Base-by-base conservation (phyloP, 352 stramenopile species). In the Saprolegnia parasitica region DNA sequence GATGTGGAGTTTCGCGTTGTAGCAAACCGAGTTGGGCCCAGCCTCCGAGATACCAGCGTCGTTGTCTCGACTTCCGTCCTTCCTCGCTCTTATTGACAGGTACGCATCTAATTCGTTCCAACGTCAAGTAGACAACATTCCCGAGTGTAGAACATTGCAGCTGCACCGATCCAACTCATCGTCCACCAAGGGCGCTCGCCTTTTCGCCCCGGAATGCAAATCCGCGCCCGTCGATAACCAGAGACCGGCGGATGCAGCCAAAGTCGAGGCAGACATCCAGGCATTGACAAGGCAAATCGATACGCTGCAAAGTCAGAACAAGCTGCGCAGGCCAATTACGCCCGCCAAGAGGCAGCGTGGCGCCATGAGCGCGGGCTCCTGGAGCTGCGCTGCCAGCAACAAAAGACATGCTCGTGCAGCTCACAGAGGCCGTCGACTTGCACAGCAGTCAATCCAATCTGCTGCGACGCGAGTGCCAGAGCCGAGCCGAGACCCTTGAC, bases 21-120 rank as follows among this genome's bases (percentile, higher is more conserved):
- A 66, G 58, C 52, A 55, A n/a, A 55, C 39, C 20, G 5, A 20
- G 26, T 39, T 40, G 58, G 15, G 4, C 8, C 24, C 52, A 8
- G 24, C 5, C 11, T 39, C 58, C 16, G 58, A 66, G 20, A 13
- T 45, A 5, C 37, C 3, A 5, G 18, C 32, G 32, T 55, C 58
- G 21, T 39, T 66, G 21, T 66, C 58, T 20, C 58, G 58, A 5
- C 24, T 66, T 20, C 58, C 58, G 5, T 55, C 58, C 5, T 66
- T 66, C 26, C 32, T 66, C 20, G 58, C 58, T 16, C 4, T 66
- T n/a, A 55, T 66, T 16, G 58, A 66, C 21, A 5, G 58, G 58
- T 66, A 13, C 15, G 39, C 18, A 35, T 24, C 18, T 3, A 21
- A n/a, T n/a, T n/a, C n/a, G n/a, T n/a, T 26, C 29, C 15, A 2